Evolutionary conservation across 768 basidiomycete species (phyloP).

Genomic region (Psilocybe tampanensis): DNA sequence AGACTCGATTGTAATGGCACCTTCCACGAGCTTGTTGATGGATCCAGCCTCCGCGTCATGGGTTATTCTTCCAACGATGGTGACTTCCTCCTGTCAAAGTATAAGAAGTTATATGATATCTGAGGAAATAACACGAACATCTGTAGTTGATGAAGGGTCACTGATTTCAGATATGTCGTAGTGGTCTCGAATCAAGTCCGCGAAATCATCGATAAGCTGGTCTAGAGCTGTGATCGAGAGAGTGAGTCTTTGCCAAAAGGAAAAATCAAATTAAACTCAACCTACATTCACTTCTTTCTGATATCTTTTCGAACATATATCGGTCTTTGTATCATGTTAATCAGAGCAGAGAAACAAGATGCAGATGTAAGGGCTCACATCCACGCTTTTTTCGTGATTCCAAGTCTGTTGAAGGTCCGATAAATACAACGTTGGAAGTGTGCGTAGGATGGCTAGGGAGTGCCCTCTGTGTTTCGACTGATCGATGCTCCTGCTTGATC

Average conservation of each 20-base stretch:
- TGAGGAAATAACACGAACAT: conserved; percentile 32
- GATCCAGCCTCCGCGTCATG: conserved; percentile 65
- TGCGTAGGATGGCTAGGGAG: conserved; percentile 12
- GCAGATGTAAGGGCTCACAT: conserved; percentile 46
- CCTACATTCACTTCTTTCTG: conserved; percentile 80
- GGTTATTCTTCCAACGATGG: conserved; percentile 74
- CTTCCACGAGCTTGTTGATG: conserved; percentile 69
- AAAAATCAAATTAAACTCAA: conserved; percentile 3
- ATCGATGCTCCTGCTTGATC: conserved; percentile 39
- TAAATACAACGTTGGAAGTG: conserved; percentile 34
- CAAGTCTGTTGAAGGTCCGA: conserved; percentile 39
- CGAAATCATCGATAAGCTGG: conserved; percentile 84
- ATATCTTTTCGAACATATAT: conserved; percentile 94
- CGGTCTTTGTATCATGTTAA: conserved; percentile 49
- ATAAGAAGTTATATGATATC: conserved; percentile 2
- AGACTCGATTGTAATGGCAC: conserved; percentile 77
- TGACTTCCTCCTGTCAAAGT: conserved; percentile 55
- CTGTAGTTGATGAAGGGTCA: conserved; percentile 59
- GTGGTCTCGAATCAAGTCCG: conserved; percentile 67
- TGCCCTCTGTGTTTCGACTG: conserved; percentile 29
- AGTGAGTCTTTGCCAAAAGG: neutral
- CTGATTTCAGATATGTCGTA: conserved; percentile 76
- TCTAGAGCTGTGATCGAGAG: conserved; percentile 63
- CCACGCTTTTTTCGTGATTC: conserved; percentile 47
- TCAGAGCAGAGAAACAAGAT: neutral